A percentile compares a stretch with the other conserved stretches of the same genome.
Evolutionary conservation across 305 asterid species (phyloP).

Genomic region (Coffea humblotiana): DNA sequence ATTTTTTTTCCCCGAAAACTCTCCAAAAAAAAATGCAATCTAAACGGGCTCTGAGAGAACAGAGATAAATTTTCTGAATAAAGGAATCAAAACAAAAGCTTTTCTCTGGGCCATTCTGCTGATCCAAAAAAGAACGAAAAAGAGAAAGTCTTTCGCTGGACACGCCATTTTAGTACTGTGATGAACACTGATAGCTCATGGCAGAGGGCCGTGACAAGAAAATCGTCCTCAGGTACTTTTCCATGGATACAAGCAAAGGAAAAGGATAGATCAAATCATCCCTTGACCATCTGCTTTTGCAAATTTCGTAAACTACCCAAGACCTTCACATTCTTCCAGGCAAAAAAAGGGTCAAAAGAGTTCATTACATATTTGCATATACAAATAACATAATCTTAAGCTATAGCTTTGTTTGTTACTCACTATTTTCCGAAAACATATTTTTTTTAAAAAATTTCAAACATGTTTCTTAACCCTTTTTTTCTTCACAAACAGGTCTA

Average conservation of each 20-base stretch:
- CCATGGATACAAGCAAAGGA: slow-evolving; percentile 11
- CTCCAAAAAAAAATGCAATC: no score
- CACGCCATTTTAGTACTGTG: neutral
- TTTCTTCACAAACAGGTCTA: no score
- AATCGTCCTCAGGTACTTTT: neutral
- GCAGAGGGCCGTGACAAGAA: slow-evolving; percentile 11
- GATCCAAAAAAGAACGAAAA: slow-evolving; percentile 10
- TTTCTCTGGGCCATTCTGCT: slow-evolving; percentile 8
- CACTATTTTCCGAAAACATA: no score
- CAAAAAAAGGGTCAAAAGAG: no score
- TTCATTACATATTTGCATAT: no score
- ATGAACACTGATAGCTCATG: neutral
- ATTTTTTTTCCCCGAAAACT: no score
- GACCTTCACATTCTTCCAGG: neutral
- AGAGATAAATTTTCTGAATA: neutral
- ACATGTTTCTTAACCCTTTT: no score
- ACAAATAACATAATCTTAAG: no score
- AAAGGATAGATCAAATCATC: slow-evolving; percentile 15
- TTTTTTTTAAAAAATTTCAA: no score
- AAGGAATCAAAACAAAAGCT: neutral
- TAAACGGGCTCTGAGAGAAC: neutral
- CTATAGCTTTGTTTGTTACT: no score
- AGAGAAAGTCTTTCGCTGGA: neutral
- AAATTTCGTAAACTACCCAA: neutral
- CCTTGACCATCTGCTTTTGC: slow-evolving; percentile 5